Percentiles rank a stretch among this genome's conserved stretches.
phyloP scores from a whole-genome alignment of 768 basidiomycete species.

The Strobilomyces dryophilus region DNA sequence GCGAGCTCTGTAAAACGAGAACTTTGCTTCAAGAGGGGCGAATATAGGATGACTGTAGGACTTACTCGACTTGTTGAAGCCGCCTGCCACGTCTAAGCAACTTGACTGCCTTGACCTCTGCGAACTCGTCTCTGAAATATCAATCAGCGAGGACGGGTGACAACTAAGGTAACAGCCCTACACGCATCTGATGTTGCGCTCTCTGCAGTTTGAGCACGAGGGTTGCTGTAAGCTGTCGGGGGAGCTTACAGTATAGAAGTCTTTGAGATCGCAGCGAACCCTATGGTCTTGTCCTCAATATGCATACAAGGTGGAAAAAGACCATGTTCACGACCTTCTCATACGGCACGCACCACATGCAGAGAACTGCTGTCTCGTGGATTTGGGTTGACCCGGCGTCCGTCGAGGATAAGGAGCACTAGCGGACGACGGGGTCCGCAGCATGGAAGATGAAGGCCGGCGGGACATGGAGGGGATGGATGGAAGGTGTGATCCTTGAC shows the following conservation, averaged over 20 bases:
- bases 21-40: constrained; percentile 3
- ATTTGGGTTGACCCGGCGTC: constrained; percentile 61
- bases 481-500: constrained; percentile 13
- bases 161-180: constrained; percentile 40
- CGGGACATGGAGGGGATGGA: constrained; percentile 51
- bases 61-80: constrained; percentile 81
- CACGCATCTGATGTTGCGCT: constrained; percentile 92
- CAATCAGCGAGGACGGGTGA: constrained; percentile 6
- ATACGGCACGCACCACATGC: constrained; percentile 92
- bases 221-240: constrained; percentile 38
- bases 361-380: constrained; percentile 81
- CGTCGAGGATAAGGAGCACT: constrained; percentile 41
- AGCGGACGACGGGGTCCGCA: constrained; percentile 26
- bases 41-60: constrained; percentile 12
- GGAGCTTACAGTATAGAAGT: constrained; percentile 54
- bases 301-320: background rate
- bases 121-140: constrained; percentile 75
- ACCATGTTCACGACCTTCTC: constrained; percentile 52
- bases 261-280: constrained; percentile 92
- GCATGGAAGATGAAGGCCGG: constrained; percentile 38
- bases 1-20: constrained; percentile 50
- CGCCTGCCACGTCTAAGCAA: constrained; percentile 73
- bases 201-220: constrained; percentile 85
- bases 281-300: constrained; percentile 34
- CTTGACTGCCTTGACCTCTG: constrained; percentile 87